Conservation (phyloP, 805 yeast genomes). For the Starmera quercuum region DNA sequence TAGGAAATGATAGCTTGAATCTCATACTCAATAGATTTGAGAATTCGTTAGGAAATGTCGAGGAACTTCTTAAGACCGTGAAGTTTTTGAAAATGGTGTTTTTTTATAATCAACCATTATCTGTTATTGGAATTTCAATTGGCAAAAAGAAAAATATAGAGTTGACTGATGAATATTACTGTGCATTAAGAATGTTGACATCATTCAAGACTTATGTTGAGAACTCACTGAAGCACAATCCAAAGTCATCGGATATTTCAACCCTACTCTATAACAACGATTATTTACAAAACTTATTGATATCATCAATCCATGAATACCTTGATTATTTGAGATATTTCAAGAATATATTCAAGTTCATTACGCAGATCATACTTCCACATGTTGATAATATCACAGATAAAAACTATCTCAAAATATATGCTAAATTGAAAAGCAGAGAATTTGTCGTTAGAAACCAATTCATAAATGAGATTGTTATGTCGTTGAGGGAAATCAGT, state of each 20-base stretch:
- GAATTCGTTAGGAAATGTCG: slow-evolving; percentile 14
- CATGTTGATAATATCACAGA: slow-evolving; percentile 5
- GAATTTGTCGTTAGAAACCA: slow-evolving; percentile 17
- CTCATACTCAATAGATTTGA: slow-evolving; percentile 14
- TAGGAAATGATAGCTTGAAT: slow-evolving; percentile 14
- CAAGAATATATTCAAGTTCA: slow-evolving; percentile 10
- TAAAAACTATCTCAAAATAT: slow-evolving; percentile 13
- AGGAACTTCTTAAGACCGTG: slow-evolving; percentile 16
- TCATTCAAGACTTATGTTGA: slow-evolving; percentile 24
- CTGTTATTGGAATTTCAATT: slow-evolving; percentile 5
- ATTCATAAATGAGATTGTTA: slow-evolving; percentile 15
- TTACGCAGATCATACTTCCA: slow-evolving; percentile 11
- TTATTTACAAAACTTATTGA: slow-evolving; percentile 7
- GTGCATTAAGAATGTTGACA: slow-evolving; percentile 25
- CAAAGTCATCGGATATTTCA: slow-evolving; percentile 4
- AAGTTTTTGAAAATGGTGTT: slow-evolving; percentile 18
- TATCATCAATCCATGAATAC: slow-evolving; percentile 12
- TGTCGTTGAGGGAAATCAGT: slow-evolving; percentile 8
- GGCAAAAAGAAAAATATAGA: slow-evolving; percentile 1
- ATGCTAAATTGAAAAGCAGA: slow-evolving; percentile 13
- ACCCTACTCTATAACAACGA: slow-evolving; percentile 15
- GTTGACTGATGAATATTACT: slow-evolving; percentile 8
- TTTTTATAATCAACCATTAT: slow-evolving; percentile 17
- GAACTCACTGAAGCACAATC: slow-evolving; percentile 4
- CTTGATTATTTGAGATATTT: slow-evolving; percentile 9